phyloP scores from a whole-genome alignment of 805 yeast genomes.

The Metschnikowia arizonensis region DNA sequence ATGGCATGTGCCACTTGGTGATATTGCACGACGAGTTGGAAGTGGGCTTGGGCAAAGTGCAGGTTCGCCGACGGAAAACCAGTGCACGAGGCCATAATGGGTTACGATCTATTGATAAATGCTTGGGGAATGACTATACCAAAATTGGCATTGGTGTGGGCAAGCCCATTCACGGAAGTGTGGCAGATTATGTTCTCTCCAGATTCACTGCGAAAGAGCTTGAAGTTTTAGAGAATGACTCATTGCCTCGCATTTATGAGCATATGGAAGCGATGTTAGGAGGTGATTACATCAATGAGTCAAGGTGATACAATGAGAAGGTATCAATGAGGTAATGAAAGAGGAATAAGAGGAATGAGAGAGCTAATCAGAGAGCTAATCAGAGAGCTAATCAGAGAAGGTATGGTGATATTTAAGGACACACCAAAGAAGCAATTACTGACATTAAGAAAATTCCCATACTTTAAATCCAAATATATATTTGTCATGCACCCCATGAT shows the following conservation, averaged over 20 bases:
- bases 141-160: conserved; percentile 78
- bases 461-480: no score
- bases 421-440: no score
- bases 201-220: conserved; percentile 47
- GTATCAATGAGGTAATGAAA: no score
- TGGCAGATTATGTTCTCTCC: conserved; percentile 62
- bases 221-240: conserved; percentile 34
- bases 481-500: no score
- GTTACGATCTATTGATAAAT: conserved; percentile 50
- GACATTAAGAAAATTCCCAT: no score
- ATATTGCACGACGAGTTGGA: conserved; percentile 80
- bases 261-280: conserved; percentile 33
- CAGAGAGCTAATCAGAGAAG: no score
- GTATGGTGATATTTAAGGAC: no score
- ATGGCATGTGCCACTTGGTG: conserved; percentile 37
- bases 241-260: conserved; percentile 38
- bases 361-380: no score
- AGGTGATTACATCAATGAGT: conserved; percentile 13
- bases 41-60: conserved; percentile 59
- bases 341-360: no score
- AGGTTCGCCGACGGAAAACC: conserved; percentile 54
- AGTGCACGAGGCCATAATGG: conserved; percentile 86
- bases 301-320: conserved; percentile 2
- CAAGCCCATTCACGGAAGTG: conserved; percentile 50
- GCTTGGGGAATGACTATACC: conserved; percentile 51